Base-by-base conservation (phyloP, 2,329 filamentous ascomycete genomes). In the Aspergillus fumigatiaffinis region DNA sequence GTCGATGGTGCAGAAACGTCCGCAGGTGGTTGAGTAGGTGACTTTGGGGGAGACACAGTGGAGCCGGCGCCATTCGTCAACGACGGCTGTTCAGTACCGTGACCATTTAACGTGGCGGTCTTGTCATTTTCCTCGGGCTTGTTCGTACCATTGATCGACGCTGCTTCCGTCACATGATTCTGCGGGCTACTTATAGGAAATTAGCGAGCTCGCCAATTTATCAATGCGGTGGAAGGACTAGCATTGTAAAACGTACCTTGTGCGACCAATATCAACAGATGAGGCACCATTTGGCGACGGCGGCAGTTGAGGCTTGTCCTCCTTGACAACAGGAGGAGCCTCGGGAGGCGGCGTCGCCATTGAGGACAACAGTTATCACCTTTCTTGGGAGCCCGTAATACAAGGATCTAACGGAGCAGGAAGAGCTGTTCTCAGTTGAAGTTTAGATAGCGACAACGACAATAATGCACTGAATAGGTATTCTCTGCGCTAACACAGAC, bases 281-380 rank as follows among this genome's bases (percentile, higher is more conserved):
- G 72, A 62, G 29, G 56, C 62, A 51, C 68, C 72, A 59, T 68
- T 73, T 25, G 71, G 68, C 55, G 71, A 69, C 48, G 71, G 71
- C 55, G 71, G 70, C 54, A 74, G 64, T 65, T 74, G 72, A 65
- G 72, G 71, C 68, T 75, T 76, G 60, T 75, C 72, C 68, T 75
- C 73, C 68, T 73, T 76, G 41, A 72, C 54, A 41, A 68, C 56
- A 56, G 71, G 63, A 64, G 71, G 58, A 57, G 67, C 73, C 70
- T 77, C 75, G 52, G 74, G 73, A 65, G 75, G 75, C 68, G 75
- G 74, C 52, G 75, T 77, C 66, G 74, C 75, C 75, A 77, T 77
- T 66, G 61, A 62, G 60, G 57, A 53, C 61, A 59, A 55, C 58
- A 51, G 59, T 57, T 62, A 55, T 61, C 59, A 38, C 60, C 67